Percentiles rank a stretch among this genome's conserved stretches.
phyloP scores from a whole-genome alignment of 495 filamentous ascomycete species.

The Aspergillus ellipticus region DNA sequence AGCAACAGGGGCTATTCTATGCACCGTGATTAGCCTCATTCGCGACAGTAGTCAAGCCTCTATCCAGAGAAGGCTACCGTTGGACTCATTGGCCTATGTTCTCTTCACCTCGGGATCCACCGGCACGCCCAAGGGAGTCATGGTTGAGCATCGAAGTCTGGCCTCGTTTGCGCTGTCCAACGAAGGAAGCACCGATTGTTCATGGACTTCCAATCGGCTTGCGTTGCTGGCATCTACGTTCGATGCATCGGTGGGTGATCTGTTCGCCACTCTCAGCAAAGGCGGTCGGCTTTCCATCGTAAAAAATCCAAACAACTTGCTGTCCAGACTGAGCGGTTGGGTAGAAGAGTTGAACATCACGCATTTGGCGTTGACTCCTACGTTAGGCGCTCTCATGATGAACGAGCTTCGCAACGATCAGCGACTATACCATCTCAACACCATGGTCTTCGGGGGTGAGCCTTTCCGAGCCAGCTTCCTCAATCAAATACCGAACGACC shows the following conservation, averaged over 20 bases:
- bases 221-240: not conserved
- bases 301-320: not conserved
- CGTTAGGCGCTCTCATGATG: not conserved
- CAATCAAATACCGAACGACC: not conserved
- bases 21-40: not conserved
- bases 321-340: not conserved
- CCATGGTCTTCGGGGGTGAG: slow-evolving; percentile 5
- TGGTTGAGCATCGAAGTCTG: slow-evolving; percentile 10
- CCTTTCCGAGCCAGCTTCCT: not conserved
- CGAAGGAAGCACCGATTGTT: slow-evolving; percentile 1
- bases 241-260: slow-evolving; percentile 6
- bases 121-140: slow-evolving; percentile 2
- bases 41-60: not conserved
- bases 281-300: slow-evolving; percentile 1
- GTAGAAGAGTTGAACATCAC: not conserved
- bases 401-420: not conserved
- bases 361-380: slow-evolving; percentile 3
- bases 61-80: not conserved
- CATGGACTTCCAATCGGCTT: slow-evolving; percentile 4
- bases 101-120: slow-evolving; percentile 7
- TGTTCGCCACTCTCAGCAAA: slow-evolving; percentile 3
- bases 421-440: not conserved
- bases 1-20: not conserved
- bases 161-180: not conserved
- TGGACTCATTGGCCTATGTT: not conserved